Evolutionary conservation across 257 asterid species (phyloP), one percentile per base, ranked within the genome.

Genomic region (Solanum commersonii): DNA sequence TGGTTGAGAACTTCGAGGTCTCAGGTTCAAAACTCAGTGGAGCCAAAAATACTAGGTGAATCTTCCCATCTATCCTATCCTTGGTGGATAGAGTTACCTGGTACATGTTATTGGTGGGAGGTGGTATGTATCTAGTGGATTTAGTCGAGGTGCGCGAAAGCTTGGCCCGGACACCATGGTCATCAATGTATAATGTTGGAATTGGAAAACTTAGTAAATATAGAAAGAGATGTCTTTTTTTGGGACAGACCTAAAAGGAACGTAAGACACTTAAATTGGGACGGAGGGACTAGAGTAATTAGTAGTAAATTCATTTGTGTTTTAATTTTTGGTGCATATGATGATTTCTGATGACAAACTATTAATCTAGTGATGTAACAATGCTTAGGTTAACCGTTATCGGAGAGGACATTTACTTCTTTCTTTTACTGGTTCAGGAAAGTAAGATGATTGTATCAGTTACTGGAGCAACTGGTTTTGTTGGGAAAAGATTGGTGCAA

Each of bases 401-500:
- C 25, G 8, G 31, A 72, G 46, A 46, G 79, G 81, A 87, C 0
- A 68, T 87, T 49, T 85, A 74, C 31, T 33, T 70, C 3, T 70
- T 31, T 42, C 22, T 38, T 82, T 35, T 89, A 72, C 79, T 77
- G 87, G 44, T 38, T 90, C 95, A 94, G 98, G 94, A 37, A 44
- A 93, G 91, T 88, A 93, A 92, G 93, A 95, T 97, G 98, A 91
- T 92, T 60, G 95, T 97, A 88, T 94, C 99, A 20, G 88, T 96
- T 49, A 95, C 98, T 18, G 99, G 99, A 84, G 99, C 98, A 44
- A 97, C 99, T 20, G 98, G 99, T 59, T 97, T 97, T 92, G 90
- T 97, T 77, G 99, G 99, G 71, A 97, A 91, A 95, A 91, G 96
- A 89, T 92, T 97, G 96, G 98, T 97, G 89, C 94, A 92, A 91